Conservation (phyloP, 192 early-diverging fungal species). For the Dispira simplex region DNA sequence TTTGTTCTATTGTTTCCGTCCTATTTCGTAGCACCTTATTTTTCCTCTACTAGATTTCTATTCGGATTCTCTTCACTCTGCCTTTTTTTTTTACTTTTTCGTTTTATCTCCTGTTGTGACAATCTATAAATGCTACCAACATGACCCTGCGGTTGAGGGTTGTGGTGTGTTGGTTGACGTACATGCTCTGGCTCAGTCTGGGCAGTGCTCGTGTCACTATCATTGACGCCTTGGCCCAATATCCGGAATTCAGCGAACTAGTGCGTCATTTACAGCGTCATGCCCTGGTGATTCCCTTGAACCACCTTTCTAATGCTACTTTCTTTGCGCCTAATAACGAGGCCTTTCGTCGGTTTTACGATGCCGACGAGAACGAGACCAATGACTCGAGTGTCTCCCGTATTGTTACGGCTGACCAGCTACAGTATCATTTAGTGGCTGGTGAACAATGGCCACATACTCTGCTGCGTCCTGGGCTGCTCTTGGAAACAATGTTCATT, state of each 20-base stretch:
- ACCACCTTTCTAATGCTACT: conserved; percentile 33
- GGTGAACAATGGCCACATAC: conserved; percentile 9
- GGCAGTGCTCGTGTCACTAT: conserved; percentile 10
- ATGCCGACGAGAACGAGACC: neutral
- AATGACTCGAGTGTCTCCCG: conserved; percentile 12
- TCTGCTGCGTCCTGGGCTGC: neutral
- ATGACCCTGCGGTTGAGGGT: too few species aligned
- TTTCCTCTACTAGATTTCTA: too few species aligned
- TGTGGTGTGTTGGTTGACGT: too few species aligned
- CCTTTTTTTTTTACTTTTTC: too few species aligned
- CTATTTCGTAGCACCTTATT: too few species aligned
- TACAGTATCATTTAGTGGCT: conserved; percentile 27
- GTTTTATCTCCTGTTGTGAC: too few species aligned
- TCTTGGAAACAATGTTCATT: neutral
- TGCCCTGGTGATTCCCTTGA: conserved; percentile 35
- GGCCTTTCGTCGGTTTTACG: conserved; percentile 23
- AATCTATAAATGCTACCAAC: too few species aligned
- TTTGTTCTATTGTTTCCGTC: too few species aligned
- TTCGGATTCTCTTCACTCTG: too few species aligned
- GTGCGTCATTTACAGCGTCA: conserved; percentile 35
- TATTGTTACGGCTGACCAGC: conserved; percentile 22
- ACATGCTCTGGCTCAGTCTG: neutral
- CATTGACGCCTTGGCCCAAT: conserved; percentile 38
- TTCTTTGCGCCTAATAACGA: conserved; percentile 42
- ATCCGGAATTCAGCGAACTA: conserved; percentile 30